Base-by-base conservation (phyloP, 225 moss, liverwort and hornwort species). In the Polytrichum commune region DNA sequence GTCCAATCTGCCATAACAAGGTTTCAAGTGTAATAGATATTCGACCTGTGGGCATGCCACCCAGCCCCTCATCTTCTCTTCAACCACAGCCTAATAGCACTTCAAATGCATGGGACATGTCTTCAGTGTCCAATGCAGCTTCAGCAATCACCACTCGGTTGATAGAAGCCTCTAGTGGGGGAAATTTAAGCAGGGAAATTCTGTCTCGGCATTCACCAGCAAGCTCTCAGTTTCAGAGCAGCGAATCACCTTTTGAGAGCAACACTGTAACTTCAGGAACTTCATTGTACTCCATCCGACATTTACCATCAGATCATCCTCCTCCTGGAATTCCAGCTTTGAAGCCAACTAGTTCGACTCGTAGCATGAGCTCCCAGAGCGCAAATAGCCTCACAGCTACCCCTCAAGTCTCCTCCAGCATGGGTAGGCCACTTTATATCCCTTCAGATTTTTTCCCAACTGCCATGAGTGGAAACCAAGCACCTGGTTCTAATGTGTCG, bases 401-500 rank as follows among this genome's bases (percentile, higher is more conserved):
- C 5, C 67, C 74, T 5, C 56, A 65, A 55, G 57, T 73, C 22
- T 71, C 83, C 5, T 63, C 83, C 10, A 69, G 72, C 68, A 65
- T 33, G 35, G 80, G 76, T 18, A 74, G 76, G 67, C 83, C 80
- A 5, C 72, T 79, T 64, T 80, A 77, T 55, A 62, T 69, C 77
- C 83, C 83, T n/a, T 84, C 80, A 60, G 80, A 84, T 73, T 77
- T 84, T 77, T 84, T 79, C 30, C 74, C 80, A 35, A 58, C 83
- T 67, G 66, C 79, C 9, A 79, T 79, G 83, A 79, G 66, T 67
- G 79, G 73, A 24, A 76, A 63, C 53, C 63, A 29, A 55, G 55
- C 61, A n/a, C 53, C 83, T 72, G 73, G 69, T 6, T 70, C 83
- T 56, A 70, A 9, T 60, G 70, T 70, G 24, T 57, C 78, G n/a